Evolutionary conservation across 345 rosid species (phyloP), one percentile per base, ranked within the genome.

Genomic region (Aethionema arabicum): DNA sequence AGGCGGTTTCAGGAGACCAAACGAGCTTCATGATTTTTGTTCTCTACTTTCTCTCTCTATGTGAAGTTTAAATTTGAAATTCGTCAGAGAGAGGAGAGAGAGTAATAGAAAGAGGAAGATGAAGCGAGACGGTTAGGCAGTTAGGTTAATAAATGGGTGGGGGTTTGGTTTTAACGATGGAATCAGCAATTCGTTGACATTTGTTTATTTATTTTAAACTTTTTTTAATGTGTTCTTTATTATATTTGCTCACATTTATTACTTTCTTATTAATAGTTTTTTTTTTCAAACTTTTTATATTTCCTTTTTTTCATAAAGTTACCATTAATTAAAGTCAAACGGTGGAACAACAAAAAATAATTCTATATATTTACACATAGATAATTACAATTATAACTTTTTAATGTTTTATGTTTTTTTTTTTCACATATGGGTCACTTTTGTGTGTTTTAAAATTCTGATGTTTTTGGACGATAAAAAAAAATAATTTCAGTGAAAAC

Each of bases 1-100:
- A 77, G 7, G 98, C 98, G 2, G 69, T 68, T 42, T 91, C 95
- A 3, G 98, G 90, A 5, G 90, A 86, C 96, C 96, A 91, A 36
- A 72, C 81, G 14, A 86, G 86, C 84, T 74, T 86, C 96, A 86
- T 88, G 49, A 37, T 68, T 27, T 48, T 11, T 29, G 29, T 0
- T 35, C 27, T 60, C 6, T 10, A 2, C 5, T 29, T 14, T 49
- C 38, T 50, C 29, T 48, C 7, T 37, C 41, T 51, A n/a, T 63
- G 27, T 21, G 2, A 21, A 21, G 27, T 21, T 21, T 21, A 21
- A 21, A 21, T 21, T 21, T 21, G 27, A 21, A 21, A 37, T 30
- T 39, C 46, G 49, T 52, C 27, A 30, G 14, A 14, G 30, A 48
- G 65, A 32, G 53, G 58, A 47, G 53, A 56, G 32, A 40, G 43